Base-by-base conservation (phyloP, 1,284 basidiomycete genomes). In the Tilletia setariae region DNA sequence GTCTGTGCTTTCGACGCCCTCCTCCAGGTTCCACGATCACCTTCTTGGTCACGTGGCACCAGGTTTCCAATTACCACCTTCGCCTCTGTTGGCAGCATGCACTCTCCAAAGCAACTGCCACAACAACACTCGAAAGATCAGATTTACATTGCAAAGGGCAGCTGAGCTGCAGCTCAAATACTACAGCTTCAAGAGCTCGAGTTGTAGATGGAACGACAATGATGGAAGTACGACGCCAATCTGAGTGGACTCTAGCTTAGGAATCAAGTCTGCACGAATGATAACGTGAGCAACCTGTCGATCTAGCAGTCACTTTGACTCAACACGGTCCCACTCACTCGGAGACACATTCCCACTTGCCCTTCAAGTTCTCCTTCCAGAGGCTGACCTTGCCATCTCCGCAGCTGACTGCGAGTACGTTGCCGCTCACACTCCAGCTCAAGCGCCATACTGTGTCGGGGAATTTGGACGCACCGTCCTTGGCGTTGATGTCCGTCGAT, bases 331-430 rank as follows among this genome's bases (percentile, higher is more conserved):
- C 6, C 7, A 51, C 44, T 40, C 32, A 73, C 72, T 80, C 78
- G 68, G 73, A 79, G 67, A 98, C 93, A 82, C 94, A 95, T 84
- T 98, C 95, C 93, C 95, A 98, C 25, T 87, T 86, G 23, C 92
- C 91, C 82, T 93, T 93, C 78, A 97, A 84, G 82, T 92, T 95
- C 85, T 98, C 95, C 85, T 98, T 98, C 95, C 94, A 98, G 66
- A 98, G 85, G 15, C 91, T 94, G 35, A 98, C 94, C 84, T 97
- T 97, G 30, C 96, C 95, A 83, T 98, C 96, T 16, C 94, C 95
- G 84, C 94, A 96, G 83, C 93, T 95, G 47, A 98, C 96, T 0
- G 95, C 94, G 62, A 98, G 86, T 67, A 98, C 89, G 80, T 98
- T 98, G 23, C 96, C 95, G 1, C 94, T 93, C 61, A 98, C 87